These are phyloP conservation scores for Cetradonia linearis DNA, from an alignment of 495 filamentous ascomycete genomes.

Conservation along the genomic window DNA sequence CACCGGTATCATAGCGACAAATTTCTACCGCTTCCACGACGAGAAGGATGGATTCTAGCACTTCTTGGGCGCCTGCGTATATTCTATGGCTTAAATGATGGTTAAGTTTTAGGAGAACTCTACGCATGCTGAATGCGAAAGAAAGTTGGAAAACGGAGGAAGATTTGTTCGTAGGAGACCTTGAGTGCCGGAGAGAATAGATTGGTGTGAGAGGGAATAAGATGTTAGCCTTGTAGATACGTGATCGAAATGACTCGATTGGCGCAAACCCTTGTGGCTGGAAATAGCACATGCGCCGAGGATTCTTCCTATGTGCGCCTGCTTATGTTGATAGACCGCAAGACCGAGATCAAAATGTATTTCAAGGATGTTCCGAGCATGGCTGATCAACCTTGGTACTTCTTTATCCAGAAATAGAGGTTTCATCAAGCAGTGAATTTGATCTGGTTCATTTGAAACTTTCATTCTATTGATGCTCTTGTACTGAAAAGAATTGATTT, in stretches of 20 bases:
- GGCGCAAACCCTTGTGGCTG: neutral
- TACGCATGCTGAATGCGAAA: neutral
- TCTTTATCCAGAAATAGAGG: too few species aligned
- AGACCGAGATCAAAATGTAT: too few species aligned
- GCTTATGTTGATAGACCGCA: neutral
- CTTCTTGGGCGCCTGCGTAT: neutral
- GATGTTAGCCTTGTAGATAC: too few species aligned
- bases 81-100: too few species aligned
- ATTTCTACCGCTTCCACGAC: neutral
- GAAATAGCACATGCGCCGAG: neutral
- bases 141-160: neutral
- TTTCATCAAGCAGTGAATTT: too few species aligned
- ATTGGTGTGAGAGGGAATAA: too few species aligned
- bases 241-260: too few species aligned
- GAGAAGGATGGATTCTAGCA: neutral
- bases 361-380: too few species aligned
- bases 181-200: too few species aligned
- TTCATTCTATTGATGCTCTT: neutral
- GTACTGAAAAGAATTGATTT: neutral
- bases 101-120: neutral
- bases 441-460: too few species aligned
- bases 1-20: neutral
- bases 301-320: neutral
- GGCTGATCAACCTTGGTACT: too few species aligned
- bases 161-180: too few species aligned